Conservation (phyloP, 257 asterid species). For the Rubia yunnanensis region DNA sequence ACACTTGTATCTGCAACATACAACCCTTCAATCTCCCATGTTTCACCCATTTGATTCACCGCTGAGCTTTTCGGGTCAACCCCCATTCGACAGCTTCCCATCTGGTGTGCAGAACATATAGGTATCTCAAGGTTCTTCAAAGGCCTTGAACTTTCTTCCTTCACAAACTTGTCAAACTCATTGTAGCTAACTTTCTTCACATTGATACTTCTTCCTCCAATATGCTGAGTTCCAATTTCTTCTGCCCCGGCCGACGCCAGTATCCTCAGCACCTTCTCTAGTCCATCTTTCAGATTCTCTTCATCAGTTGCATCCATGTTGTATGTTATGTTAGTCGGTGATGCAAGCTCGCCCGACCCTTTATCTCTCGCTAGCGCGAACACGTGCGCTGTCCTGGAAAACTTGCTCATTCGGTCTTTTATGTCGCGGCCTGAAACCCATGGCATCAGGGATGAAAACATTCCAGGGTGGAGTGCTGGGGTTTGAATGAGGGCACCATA, state of each 20-base stretch:
- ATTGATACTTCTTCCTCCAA: constrained; percentile 35
- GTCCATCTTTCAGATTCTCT: constrained; percentile 40
- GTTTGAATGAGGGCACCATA: constrained; percentile 66
- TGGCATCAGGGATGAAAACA: constrained; percentile 59
- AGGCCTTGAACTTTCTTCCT: constrained; percentile 47
- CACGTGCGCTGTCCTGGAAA: constrained; percentile 56
- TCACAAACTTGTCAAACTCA: constrained; percentile 54
- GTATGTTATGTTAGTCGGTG: constrained; percentile 39
- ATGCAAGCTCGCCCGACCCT: constrained; percentile 45
- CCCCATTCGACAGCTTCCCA: constrained; percentile 97
- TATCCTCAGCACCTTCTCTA: constrained; percentile 53
- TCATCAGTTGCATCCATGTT: constrained; percentile 31
- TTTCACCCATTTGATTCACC: constrained; percentile 52
- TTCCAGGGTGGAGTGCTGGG: constrained; percentile 74
- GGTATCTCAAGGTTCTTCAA: constrained; percentile 36
- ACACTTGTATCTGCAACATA: constrained; percentile 78
- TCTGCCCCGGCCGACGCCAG: constrained; percentile 77
- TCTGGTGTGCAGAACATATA: constrained; percentile 82
- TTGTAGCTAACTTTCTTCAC: constrained; percentile 34
- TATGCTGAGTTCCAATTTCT: constrained; percentile 73
- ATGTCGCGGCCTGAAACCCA: constrained; percentile 64
- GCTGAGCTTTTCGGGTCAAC: constrained; percentile 41
- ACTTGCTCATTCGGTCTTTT: constrained; percentile 46
- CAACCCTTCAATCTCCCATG: constrained; percentile 71
- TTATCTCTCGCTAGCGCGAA: constrained; percentile 63